Base-by-base conservation (phyloP, 305 asterid genomes). In the Petunia hybrid region DNA sequence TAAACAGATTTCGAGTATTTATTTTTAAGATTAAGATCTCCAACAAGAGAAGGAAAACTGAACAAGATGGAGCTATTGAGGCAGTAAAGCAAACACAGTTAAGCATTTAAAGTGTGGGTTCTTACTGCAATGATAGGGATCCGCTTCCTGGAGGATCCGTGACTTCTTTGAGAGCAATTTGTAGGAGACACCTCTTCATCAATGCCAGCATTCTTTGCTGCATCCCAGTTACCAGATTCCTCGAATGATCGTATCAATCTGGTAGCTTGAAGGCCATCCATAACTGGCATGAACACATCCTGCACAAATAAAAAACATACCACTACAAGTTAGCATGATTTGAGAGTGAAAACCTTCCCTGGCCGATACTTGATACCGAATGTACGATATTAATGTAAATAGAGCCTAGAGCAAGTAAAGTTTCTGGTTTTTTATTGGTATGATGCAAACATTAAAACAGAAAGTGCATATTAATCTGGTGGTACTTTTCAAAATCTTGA, bases 281-380 rank as follows among this genome's bases (percentile, higher is more conserved):
- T 92, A 78, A 89, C 94, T 16, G 99, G 99, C 99, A 95, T 95
- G 88, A 91, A 93, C 36, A 95, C 97, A 82, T 95, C 99, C 99
- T 95, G 85, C 83, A 86, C 60, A 48, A 60, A 77, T 60, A 61
- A 77, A 16, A 46, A 22, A 12, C 14, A 59, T 53, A 12, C 62
- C 62, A 48, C 6, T 57, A 51, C 78, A 71, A 48, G 77, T 71
- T 71, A 71, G 77, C 12, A 46, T 51, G 2, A 51, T 51, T 51
- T 13, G 57, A 51, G 57, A 51, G 57, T 45, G 3, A 43, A 16
- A 41, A 16, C 57, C 40, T 48, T 22, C 43, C 77, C 12, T 71
- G 61, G 57, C 9, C 1, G 5, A 71, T 5, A 35, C 1, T 31
- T 71, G 43, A 22, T 71, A 46, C 31, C 3, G 31, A 31, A 46